Percentiles rank a stretch among this genome's conserved stretches.
Evolutionary conservation across 2,329 filamentous ascomycete genomes (phyloP).

Genomic region (Zasmidium angulare): DNA sequence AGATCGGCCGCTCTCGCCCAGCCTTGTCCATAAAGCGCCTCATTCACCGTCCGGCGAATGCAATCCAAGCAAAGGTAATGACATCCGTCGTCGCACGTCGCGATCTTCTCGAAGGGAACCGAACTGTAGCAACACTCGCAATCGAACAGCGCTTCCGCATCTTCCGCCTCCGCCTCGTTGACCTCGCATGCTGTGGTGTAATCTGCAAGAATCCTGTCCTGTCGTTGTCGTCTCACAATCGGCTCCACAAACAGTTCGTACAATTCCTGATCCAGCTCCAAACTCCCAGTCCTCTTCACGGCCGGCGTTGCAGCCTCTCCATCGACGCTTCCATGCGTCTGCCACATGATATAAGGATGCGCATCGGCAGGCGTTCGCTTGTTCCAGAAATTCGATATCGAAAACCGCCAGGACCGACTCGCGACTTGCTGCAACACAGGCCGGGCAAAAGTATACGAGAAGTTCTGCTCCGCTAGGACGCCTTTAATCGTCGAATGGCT

Average conservation of each 20-base stretch:
- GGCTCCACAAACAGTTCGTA: conserved; percentile 46
- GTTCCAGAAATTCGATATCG: conserved; percentile 69
- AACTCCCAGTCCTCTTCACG: conserved; percentile 64
- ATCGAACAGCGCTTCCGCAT: conserved; percentile 56
- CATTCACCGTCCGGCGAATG: conserved; percentile 75
- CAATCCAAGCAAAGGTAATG: conserved; percentile 81
- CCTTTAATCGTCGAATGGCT: conserved; percentile 73
- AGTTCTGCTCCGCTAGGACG: conserved; percentile 77
- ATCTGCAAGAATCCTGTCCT: conserved; percentile 43
- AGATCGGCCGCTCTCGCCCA: conserved; percentile 80
- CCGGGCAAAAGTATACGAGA: conserved; percentile 72
- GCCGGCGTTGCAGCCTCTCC: conserved; percentile 59
- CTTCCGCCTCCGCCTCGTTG: conserved; percentile 51
- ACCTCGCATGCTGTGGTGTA: conserved; percentile 43
- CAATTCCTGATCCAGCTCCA: conserved; percentile 54
- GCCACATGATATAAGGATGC: conserved; percentile 65
- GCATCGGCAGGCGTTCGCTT: conserved; percentile 57
- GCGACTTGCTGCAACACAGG: conserved; percentile 68
- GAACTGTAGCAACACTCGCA: conserved; percentile 78
- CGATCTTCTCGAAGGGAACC: conserved; percentile 70
- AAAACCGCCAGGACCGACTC: conserved; percentile 74
- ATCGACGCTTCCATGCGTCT: conserved; percentile 44
- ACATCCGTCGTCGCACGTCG: conserved; percentile 65
- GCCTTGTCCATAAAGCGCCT: conserved; percentile 89
- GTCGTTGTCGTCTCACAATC: conserved; percentile 39